Base-by-base conservation (phyloP, 1,139 yeast species). In the Blastobotrys illinoisensis region DNA sequence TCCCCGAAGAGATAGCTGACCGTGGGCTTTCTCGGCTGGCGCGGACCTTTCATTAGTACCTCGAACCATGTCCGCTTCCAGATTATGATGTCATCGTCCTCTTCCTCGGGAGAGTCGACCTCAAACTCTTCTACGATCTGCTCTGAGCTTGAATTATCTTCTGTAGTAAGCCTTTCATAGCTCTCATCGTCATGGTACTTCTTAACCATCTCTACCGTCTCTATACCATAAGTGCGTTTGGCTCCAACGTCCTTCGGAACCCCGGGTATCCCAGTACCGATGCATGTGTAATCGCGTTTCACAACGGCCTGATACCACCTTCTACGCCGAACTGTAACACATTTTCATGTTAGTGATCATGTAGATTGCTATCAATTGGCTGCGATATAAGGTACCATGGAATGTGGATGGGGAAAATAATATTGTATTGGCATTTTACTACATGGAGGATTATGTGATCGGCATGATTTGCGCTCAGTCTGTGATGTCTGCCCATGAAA, bases 21-120 rank as follows among this genome's bases (percentile, higher is more conserved):
- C 4, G 49, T 50, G 14, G 71, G 67, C 20, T 63, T 57, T 6
- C 45, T 50, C 2, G 64, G 63, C 20, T 49, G 48, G 5, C 32
- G 49, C 3, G 71, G 71, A 7, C 71, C 71, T 49, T 60, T 57
- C 58, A 64, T 56, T 13, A 62, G 49, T 3, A 56, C 20, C 19
- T 59, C 49, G 56, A 56, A 57, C 48, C 52, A 57, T 6, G 48
- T 18, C 26, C 54, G 47, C 14, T 40, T 44, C 19, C 20, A 32
- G 3, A 3, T 14, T 32, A 32, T 11, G 14, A 32, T 32, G 40
- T 32, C 40, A 6, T 32, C 40, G 7, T 32, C 16, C 16, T 32
- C 16, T 5, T 13, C 11, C 40, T 32, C 40, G 14, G 16, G 16
- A 2, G 40, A 13, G 16, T n/a, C 16, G 40, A 32, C 40, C 16